A percentile compares a stretch with the other conserved stretches of the same genome.
phyloP scores from a whole-genome alignment of 257 asterid genomes.

The Solanum boliviense region DNA sequence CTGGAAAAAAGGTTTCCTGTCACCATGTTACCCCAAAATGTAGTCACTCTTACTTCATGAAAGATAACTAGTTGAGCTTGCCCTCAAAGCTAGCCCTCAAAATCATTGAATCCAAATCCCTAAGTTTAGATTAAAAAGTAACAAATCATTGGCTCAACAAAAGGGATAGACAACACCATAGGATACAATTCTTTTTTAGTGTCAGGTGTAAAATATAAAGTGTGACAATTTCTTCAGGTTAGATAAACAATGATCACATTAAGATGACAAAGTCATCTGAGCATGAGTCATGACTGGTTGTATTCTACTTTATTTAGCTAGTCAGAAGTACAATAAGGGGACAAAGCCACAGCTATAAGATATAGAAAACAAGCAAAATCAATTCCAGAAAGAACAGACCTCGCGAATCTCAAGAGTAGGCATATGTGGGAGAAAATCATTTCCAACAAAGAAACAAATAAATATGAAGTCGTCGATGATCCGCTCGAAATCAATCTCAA shows the following conservation, averaged over 20 bases:
- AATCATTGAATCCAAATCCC: neutral
- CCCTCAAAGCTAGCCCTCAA: neutral
- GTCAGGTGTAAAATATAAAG: neutral
- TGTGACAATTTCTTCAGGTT: neutral
- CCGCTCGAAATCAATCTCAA: conserved; percentile 73
- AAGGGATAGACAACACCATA: neutral
- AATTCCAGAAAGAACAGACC: conserved; percentile 34
- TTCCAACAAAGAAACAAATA: conserved; percentile 95
- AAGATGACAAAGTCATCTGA: neutral
- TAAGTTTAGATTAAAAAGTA: neutral
- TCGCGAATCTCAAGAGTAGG: conserved; percentile 99
- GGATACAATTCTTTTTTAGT: neutral
- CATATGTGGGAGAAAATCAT: conserved; percentile 98
- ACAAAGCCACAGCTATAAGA: neutral
- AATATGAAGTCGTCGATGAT: conserved; percentile 88
- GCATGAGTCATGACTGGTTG: neutral
- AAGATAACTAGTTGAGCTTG: neutral
- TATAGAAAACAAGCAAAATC: neutral
- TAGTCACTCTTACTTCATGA: neutral
- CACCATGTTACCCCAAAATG: neutral
- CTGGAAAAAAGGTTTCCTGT: neutral
- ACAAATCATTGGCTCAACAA: neutral
- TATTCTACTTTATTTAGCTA: neutral
- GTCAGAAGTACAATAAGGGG: neutral
- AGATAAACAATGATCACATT: neutral